phyloP scores from a whole-genome alignment of 208 protist species.

The Acanthamoeba divionensis region DNA sequence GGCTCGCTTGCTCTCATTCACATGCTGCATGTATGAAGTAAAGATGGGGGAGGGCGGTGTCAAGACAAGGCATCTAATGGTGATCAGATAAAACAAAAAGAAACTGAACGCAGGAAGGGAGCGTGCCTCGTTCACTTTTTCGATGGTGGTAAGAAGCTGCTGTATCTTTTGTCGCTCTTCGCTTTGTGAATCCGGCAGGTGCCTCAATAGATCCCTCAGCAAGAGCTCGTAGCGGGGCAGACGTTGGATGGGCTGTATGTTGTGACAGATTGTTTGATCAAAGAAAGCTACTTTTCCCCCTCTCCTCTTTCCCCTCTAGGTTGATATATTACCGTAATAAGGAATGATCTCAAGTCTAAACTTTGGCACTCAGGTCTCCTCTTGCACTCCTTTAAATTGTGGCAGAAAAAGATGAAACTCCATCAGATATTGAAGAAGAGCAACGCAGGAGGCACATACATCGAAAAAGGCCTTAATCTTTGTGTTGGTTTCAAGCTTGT shows the following conservation, averaged over 20 bases:
- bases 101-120: neutral
- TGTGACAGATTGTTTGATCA: neutral
- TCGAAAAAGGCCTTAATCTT: slow-evolving; percentile 29
- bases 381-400: no score
- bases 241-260: neutral
- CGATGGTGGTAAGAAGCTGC: neutral
- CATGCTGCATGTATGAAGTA: no score
- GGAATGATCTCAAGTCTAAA: slow-evolving; percentile 2
- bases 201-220: neutral
- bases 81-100: neutral
- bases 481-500: neutral
- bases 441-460: no score
- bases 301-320: no score
- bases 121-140: neutral
- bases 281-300: neutral
- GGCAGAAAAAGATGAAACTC: no score
- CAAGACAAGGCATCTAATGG: no score
- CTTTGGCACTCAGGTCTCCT: slow-evolving; percentile 16
- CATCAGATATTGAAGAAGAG: no score
- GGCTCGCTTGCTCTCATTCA: neutral
- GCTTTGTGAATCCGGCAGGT: neutral
- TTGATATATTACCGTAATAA: neutral
- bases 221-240: slow-evolving; percentile 45
- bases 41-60: no score
- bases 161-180: slow-evolving; percentile 18